Percentiles rank a stretch among this genome's conserved stretches.
These are phyloP conservation scores for Pichia kluyveri DNA, from an alignment of 805 yeast genomes.

Conservation along the genomic window DNA sequence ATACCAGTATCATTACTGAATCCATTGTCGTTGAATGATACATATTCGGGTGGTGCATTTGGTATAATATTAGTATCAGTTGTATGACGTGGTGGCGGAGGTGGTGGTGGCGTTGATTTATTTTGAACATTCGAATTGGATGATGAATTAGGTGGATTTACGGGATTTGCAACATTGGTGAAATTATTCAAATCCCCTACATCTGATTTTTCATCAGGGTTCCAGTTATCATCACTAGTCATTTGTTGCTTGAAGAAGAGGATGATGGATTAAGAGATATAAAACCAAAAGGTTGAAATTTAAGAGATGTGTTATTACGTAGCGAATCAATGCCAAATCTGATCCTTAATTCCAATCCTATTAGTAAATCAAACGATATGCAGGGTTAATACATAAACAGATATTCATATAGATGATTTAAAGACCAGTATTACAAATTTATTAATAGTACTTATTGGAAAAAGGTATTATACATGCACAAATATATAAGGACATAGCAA, in stretches of 20 bases:
- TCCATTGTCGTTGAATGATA: not conserved
- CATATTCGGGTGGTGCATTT: not conserved
- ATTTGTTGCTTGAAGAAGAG: not conserved
- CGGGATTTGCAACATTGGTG: not conserved
- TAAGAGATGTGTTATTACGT: too few relatives aligned
- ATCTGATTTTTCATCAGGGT: not conserved
- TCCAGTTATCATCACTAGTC: not conserved
- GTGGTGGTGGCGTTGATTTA: not conserved
- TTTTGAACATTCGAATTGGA: not conserved
- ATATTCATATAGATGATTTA: too few relatives aligned
- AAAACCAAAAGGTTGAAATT: too few relatives aligned
- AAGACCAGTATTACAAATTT: too few relatives aligned
- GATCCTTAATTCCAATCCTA: too few relatives aligned
- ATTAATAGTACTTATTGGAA: too few relatives aligned
- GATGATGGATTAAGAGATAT: too few relatives aligned
- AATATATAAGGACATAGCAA: too few relatives aligned
- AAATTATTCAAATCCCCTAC: not conserved
- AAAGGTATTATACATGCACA: too few relatives aligned
- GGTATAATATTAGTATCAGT: not conserved
- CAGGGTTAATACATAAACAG: too few relatives aligned
- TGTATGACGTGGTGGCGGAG: slow-evolving; percentile 3
- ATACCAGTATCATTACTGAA: not conserved
- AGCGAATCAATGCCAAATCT: too few relatives aligned
- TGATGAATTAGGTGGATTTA: not conserved
- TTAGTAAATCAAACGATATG: too few relatives aligned